Evolutionary conservation across 306 rosid species (phyloP).

Genomic region (Hippophae tibetana): DNA sequence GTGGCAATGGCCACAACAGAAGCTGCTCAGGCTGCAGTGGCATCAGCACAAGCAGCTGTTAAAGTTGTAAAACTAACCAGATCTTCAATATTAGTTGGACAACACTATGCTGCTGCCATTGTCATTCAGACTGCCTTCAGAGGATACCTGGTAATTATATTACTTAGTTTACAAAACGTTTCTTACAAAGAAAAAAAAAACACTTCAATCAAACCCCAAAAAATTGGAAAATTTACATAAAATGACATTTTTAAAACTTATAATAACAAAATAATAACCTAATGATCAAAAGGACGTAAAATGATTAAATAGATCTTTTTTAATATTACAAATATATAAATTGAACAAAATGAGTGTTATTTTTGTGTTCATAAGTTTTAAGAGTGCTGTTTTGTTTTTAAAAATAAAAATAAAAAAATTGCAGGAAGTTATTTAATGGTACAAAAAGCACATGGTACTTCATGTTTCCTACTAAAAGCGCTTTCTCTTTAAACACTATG

Average conservation of each 20-base stretch:
- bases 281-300: no score
- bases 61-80: constrained; percentile 28
- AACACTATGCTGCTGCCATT: constrained; percentile 40
- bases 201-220: not conserved
- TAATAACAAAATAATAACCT: no score
- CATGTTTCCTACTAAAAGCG: no score
- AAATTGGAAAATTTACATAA: not conserved
- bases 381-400: no score
- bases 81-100: constrained; percentile 30
- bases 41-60: constrained; percentile 35
- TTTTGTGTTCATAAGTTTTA: no score
- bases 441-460: no score
- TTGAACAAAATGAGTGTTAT: no score
- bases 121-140: constrained; percentile 45
- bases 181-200: not conserved
- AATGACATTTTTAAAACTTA: not conserved
- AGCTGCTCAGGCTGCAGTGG: constrained; percentile 39
- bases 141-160: constrained; percentile 39
- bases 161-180: not conserved
- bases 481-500: no score
- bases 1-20: constrained; percentile 35
- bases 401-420: no score
- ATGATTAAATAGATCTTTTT: no score
- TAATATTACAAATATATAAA: no score
- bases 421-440: no score